Evolutionary conservation across 1,284 basidiomycete genomes (phyloP).

Genomic region (Calocybe gambosa): DNA sequence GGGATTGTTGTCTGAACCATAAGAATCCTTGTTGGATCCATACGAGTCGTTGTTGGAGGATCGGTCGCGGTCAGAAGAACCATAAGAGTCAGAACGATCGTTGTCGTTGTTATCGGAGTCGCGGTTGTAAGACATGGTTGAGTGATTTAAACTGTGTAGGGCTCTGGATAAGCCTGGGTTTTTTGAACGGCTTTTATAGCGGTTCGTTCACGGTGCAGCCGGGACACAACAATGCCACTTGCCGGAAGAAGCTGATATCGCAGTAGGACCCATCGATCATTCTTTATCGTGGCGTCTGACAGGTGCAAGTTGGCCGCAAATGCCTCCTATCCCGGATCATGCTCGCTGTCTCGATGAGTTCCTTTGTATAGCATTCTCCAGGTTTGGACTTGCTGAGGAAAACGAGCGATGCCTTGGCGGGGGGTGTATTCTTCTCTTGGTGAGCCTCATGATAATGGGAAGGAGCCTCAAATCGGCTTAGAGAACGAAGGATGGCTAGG

Average conservation of each 20-base stretch:
- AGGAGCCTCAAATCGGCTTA: too few species aligned
- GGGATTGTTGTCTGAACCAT: conserved; percentile 16
- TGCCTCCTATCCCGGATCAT: neutral
- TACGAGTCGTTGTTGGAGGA: conserved; percentile 18
- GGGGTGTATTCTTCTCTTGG: too few species aligned
- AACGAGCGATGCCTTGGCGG: too few species aligned
- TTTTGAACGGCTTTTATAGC: neutral
- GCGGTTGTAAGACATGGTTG: conserved; percentile 16
- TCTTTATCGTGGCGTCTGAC: conserved; percentile 8
- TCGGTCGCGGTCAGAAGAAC: conserved; percentile 14
- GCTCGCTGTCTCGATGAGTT: neutral
- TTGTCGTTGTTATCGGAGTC: conserved; percentile 8
- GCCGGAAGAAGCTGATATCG: neutral
- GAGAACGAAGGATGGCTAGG: too few species aligned
- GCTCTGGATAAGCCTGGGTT: neutral
- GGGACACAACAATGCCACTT: neutral
- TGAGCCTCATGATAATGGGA: too few species aligned
- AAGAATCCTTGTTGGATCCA: conserved; percentile 14
- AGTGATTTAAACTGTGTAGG: neutral
- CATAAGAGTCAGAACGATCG: conserved; percentile 4
- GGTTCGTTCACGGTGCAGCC: neutral
- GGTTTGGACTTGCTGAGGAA: too few species aligned
- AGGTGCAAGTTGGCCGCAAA: neutral
- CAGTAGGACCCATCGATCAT: conserved; percentile 4
- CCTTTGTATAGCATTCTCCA: too few species aligned